Conservation (phyloP, 805 yeast species). For the Cyberlindnera amylophila region DNA sequence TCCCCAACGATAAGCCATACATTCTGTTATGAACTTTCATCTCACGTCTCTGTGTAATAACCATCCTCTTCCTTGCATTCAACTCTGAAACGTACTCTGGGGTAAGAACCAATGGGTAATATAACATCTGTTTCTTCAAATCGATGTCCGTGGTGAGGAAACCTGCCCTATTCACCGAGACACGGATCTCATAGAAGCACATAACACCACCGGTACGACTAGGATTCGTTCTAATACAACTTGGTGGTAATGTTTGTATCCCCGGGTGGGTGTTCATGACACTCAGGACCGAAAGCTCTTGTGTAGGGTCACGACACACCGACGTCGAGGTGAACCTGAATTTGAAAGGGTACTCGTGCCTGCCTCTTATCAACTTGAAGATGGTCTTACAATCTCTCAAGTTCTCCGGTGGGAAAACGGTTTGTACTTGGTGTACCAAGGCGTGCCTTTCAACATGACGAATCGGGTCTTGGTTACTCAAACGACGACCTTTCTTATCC, state of each 20-base stretch:
- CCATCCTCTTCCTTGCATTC: background rate
- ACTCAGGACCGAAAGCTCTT: background rate
- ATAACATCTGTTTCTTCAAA: background rate
- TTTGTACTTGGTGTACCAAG: background rate
- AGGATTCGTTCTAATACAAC: background rate
- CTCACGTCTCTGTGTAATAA: background rate
- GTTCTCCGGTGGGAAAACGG: constrained; percentile 2
- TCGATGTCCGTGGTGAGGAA: constrained; percentile 1
- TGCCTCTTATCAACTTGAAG: constrained; percentile 1
- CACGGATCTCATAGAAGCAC: constrained; percentile 4
- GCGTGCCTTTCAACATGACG: constrained; percentile 3
- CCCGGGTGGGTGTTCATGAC: background rate
- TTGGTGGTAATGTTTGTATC: constrained; percentile 1
- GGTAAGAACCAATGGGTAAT: background rate
- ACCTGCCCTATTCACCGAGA: background rate
- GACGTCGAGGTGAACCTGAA: background rate
- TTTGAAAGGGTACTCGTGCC: constrained; percentile 5
- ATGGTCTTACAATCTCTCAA: background rate
- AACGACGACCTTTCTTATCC: background rate
- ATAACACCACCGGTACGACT: constrained; percentile 1
- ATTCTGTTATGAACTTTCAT: background rate
- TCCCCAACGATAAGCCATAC: background rate
- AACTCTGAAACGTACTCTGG: background rate
- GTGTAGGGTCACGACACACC: constrained; percentile 1
- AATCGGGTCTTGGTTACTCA: background rate